Evolutionary conservation across 116 monocot genomes (phyloP), one percentile per base, ranked within the genome.

Genomic region (Trichopus zeylanicus): DNA sequence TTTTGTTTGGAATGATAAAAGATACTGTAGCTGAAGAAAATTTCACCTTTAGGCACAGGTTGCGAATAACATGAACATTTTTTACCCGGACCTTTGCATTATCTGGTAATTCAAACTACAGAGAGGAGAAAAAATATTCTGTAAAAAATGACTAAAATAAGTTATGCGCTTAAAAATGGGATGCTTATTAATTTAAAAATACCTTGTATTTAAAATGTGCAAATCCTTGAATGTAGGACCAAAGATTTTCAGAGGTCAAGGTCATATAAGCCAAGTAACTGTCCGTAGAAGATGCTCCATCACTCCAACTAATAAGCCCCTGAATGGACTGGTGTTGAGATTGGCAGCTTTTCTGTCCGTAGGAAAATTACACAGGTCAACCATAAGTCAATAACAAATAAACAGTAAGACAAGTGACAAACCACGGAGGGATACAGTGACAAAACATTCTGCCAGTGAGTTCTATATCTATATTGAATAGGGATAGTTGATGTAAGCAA

Each of bases 201-300:
- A 97, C 97, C 97, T 91, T 76, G 51, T 98, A 98, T 82, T 98
- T 98, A 16, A 55, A 71, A 72, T 57, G 82, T 33, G 88, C 77
- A 62, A 98, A 85, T 70, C 91, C 92, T 26, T 74, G 70, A 74
- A 98, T 88, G 52, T 51, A 66, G 56, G 69, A 72, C 98, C 98
- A 98, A 37, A 88, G 63, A n/a, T 60, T 60, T 63, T 85, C 85
- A 59, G 98, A 82, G 0, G 88, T 82, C 42, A 88, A 57, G 68
- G 53, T 63, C 48, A 60, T 55, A 66, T 82, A 68, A 39, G 66
- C 29, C 20, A 85, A 61, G 25, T 78, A 65, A 49, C 37, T 56
- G 56, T 75, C 68, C 56, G 26, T 75, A 53, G 62, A 60, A 37
- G 60, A 60, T 42, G 70, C 57, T 23, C 56, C 74, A 61, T 75